Percentiles rank a stretch among this genome's conserved stretches.
These are phyloP conservation scores for Coffea humblotiana DNA, from an alignment of 305 asterid species.

Conservation along the genomic window DNA sequence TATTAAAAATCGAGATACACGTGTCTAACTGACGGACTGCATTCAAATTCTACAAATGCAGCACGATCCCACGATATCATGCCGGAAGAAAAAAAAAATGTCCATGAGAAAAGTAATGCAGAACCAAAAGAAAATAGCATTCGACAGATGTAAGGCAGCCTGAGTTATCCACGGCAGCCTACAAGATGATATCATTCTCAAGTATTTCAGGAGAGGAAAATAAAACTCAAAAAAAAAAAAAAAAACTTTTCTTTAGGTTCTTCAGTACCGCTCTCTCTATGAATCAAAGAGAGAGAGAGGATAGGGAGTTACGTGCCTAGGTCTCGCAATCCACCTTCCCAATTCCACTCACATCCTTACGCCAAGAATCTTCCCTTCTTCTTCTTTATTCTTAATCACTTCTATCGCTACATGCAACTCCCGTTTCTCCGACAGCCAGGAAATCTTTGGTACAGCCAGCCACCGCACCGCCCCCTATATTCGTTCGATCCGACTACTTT, in stretches of 20 bases:
- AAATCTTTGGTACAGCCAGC: neutral
- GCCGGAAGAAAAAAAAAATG: too few relatives aligned
- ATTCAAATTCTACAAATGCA: neutral
- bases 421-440: neutral
- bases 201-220: neutral
- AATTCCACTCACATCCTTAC: neutral
- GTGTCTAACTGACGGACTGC: neutral
- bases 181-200: neutral
- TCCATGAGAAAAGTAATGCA: neutral
- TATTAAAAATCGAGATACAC: too few relatives aligned
- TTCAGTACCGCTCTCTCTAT: too few relatives aligned
- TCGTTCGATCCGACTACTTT: neutral
- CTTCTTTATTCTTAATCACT: neutral
- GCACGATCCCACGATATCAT: neutral
- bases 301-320: neutral
- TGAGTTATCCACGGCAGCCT: neutral
- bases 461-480: neutral
- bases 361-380: constrained; percentile 12
- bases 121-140: neutral
- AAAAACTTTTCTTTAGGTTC: constrained; percentile 4
- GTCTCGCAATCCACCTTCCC: neutral
- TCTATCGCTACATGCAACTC: neutral
- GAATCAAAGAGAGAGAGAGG: neutral
- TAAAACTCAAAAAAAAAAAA: neutral
- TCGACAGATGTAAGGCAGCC: neutral